A percentile compares a stretch with the other conserved stretches of the same genome.
phyloP scores from a whole-genome alignment of 768 basidiomycete species.

The Artomyces pyxidatus region DNA sequence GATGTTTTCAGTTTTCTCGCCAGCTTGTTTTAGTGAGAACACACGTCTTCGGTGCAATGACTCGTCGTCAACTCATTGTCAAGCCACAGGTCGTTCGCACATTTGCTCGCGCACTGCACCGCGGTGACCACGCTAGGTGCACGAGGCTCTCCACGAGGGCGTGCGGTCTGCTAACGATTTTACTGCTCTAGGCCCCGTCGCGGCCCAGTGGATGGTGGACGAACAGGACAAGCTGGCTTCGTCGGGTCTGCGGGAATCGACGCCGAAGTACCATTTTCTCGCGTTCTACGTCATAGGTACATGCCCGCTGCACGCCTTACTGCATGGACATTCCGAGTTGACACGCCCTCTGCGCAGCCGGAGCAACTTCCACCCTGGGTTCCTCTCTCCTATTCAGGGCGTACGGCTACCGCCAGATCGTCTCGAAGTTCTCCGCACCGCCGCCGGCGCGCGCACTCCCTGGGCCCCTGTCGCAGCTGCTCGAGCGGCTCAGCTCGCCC shows the following conservation, averaged over 20 bases:
- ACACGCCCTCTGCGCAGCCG: conserved; percentile 37
- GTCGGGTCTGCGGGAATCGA: conserved; percentile 49
- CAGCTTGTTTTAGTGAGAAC: too few species aligned
- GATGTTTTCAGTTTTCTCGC: too few species aligned
- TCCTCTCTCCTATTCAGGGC: conserved; percentile 64
- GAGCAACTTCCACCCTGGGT: conserved; percentile 68
- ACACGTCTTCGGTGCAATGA: too few species aligned
- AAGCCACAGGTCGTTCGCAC: too few species aligned
- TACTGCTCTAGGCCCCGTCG: too few species aligned
- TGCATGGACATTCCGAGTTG: neutral
- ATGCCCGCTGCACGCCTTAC: conserved; percentile 1
- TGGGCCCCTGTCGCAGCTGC: conserved; percentile 25
- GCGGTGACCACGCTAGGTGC: too few species aligned
- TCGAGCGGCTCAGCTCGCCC: conserved; percentile 20
- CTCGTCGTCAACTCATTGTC: too few species aligned
- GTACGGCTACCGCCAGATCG: conserved; percentile 60
- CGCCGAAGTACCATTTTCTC: conserved; percentile 65
- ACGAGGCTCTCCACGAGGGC: too few species aligned
- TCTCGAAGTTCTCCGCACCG: conserved; percentile 45
- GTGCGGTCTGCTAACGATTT: too few species aligned
- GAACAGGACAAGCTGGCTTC: conserved; percentile 37
- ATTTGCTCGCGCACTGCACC: too few species aligned
- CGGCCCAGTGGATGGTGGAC: conserved; percentile 40
- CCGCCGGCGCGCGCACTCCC: conserved; percentile 38
- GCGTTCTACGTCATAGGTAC: conserved; percentile 75